These are phyloP conservation scores for Porodaedalea pini DNA, from an alignment of 1,284 basidiomycete genomes.

Conservation along the genomic window DNA sequence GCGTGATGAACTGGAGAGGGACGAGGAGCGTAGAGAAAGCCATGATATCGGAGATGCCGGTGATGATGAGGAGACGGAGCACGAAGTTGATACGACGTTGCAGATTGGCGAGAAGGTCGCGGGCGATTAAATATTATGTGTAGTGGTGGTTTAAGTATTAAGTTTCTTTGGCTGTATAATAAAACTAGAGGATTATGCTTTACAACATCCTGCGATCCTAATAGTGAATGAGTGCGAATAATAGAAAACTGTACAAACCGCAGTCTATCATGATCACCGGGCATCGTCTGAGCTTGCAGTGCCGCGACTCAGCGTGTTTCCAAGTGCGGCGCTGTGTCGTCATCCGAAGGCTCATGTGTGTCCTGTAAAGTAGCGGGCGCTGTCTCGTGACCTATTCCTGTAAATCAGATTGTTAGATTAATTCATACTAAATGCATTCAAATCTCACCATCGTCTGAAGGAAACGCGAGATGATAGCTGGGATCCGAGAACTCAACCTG, in stretches of 20 bases:
- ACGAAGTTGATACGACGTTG: constrained; percentile 10
- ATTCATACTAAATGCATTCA: background rate
- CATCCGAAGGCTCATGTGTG: too few relatives aligned
- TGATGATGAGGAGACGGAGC: constrained; percentile 18
- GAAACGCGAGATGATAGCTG: background rate
- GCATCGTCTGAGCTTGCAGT: too few relatives aligned
- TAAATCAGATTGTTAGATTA: background rate
- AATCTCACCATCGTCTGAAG: background rate
- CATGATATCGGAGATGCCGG: constrained; percentile 31
- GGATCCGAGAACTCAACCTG: background rate
- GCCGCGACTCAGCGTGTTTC: too few relatives aligned
- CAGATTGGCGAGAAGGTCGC: constrained; percentile 19
- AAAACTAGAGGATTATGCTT: background rate
- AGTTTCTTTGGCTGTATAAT: background rate
- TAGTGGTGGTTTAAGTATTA: background rate
- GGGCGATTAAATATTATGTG: constrained; percentile 5
- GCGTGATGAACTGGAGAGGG: constrained; percentile 64
- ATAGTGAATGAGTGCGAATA: background rate
- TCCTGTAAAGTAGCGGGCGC: too few relatives aligned
- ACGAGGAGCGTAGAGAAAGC: constrained; percentile 48
- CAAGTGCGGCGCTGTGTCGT: too few relatives aligned
- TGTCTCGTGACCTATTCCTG: background rate
- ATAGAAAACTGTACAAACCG: too few relatives aligned
- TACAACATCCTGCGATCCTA: too few relatives aligned
- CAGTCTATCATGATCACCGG: too few relatives aligned